These are phyloP conservation scores for Curvularia sp. DNA, from an alignment of 2,329 filamentous ascomycete species.

Conservation along the genomic window DNA sequence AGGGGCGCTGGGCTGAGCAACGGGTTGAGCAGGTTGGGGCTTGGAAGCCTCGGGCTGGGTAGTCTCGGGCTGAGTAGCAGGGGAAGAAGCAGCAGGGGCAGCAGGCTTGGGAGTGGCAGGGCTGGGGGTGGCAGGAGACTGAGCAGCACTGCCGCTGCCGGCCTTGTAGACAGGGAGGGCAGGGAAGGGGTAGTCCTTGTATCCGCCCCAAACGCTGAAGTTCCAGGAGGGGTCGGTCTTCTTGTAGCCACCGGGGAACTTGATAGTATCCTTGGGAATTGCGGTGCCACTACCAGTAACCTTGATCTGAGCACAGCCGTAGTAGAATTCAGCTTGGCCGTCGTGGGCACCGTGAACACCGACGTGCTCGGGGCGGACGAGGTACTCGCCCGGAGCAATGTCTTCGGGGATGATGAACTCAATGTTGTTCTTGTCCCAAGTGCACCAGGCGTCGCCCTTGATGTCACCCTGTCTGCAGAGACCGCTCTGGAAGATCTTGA, in stretches of 20 bases:
- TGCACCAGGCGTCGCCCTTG: slow-evolving; percentile 26
- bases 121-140: background rate
- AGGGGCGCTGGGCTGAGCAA: background rate
- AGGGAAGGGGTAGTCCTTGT: slow-evolving; percentile 30
- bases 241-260: slow-evolving; percentile 52
- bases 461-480: slow-evolving; percentile 21
- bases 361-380: slow-evolving; percentile 55
- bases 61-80: background rate
- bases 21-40: background rate
- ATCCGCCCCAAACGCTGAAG: slow-evolving; percentile 29
- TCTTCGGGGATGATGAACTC: slow-evolving; percentile 47
- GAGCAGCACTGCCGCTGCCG: slow-evolving; percentile 8
- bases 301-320: slow-evolving; percentile 52
- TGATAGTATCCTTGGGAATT: slow-evolving; percentile 37
- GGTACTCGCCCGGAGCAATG: slow-evolving; percentile 52
- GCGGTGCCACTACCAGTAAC: slow-evolving; percentile 46
- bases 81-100: background rate
- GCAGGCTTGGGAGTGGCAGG: background rate
- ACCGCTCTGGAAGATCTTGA: slow-evolving; percentile 34
- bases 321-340: slow-evolving; percentile 51
- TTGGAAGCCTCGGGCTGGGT: background rate
- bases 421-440: slow-evolving; percentile 25
- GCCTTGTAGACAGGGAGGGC: slow-evolving; percentile 27
- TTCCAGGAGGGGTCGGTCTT: slow-evolving; percentile 31
- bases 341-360: slow-evolving; percentile 48